phyloP scores from a whole-genome alignment of 441 rosid genomes.

The Omphalea diandra region DNA sequence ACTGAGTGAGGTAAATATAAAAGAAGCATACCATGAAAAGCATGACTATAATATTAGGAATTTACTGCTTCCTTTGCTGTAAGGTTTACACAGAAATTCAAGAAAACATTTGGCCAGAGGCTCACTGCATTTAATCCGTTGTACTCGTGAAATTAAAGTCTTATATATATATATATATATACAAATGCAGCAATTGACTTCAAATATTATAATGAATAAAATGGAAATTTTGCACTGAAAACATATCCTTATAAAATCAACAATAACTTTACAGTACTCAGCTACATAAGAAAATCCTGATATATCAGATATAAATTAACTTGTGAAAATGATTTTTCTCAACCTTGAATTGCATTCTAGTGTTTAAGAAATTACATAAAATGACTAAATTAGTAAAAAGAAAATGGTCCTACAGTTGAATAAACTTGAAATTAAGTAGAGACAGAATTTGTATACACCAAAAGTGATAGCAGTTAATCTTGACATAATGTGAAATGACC shows the following conservation, averaged over 20 bases:
- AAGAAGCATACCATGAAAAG: neutral
- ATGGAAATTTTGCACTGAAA: neutral
- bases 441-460: no score
- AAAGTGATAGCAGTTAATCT: no score
- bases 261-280: neutral
- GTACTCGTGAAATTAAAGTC: slow-evolving; percentile 1
- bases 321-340: neutral
- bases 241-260: neutral
- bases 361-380: neutral
- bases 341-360: neutral
- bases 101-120: slow-evolving; percentile 10
- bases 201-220: neutral
- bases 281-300: neutral
- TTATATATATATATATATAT: no score
- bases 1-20: slow-evolving; percentile 12
- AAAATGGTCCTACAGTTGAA: neutral
- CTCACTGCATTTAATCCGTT: neutral
- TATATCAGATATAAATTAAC: neutral
- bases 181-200: slow-evolving; percentile 17
- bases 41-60: neutral
- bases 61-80: slow-evolving; percentile 11
- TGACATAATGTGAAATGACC: no score
- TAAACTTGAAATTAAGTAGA: neutral
- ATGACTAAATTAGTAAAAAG: neutral
- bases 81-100: neutral